Evolutionary conservation across 495 filamentous ascomycete species (phyloP).

Genomic region (Xylaria intraflava): DNA sequence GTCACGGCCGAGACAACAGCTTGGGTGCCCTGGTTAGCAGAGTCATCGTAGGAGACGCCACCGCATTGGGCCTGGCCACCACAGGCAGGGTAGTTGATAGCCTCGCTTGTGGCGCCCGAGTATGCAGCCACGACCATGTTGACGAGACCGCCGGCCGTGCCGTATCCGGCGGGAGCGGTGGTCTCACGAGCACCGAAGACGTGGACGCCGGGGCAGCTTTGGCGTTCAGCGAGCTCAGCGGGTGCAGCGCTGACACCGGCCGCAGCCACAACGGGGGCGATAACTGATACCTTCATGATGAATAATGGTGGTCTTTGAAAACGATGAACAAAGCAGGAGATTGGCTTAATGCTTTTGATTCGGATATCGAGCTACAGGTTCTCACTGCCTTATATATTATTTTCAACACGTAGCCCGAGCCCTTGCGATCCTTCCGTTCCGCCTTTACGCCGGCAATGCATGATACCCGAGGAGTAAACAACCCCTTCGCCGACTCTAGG

Average conservation of each 20-base stretch:
- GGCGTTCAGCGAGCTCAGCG: slow-evolving; percentile 21
- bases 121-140: slow-evolving; percentile 46
- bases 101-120: slow-evolving; percentile 49
- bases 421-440: not conserved
- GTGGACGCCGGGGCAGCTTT: slow-evolving; percentile 49
- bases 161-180: slow-evolving; percentile 49
- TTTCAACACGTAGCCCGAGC: not conserved
- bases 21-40: slow-evolving; percentile 43
- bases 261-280: slow-evolving; percentile 10
- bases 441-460: too few species aligned
- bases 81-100: slow-evolving; percentile 48
- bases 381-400: slow-evolving; percentile 7
- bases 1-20: slow-evolving; percentile 52
- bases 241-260: slow-evolving; percentile 3
- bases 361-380: not conserved
- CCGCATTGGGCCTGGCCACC: slow-evolving; percentile 48
- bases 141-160: slow-evolving; percentile 48
- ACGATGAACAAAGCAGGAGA: not conserved
- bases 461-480: too few species aligned
- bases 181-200: slow-evolving; percentile 62
- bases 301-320: slow-evolving; percentile 23
- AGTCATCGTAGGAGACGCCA: slow-evolving; percentile 47
- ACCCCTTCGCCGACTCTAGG: too few species aligned
- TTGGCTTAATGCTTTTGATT: not conserved
- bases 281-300: slow-evolving; percentile 11